A percentile compares a stretch with the other conserved stretches of the same genome.
These are phyloP conservation scores for Lactarius quietus DNA, from an alignment of 768 basidiomycete species.

Conservation along the genomic window DNA sequence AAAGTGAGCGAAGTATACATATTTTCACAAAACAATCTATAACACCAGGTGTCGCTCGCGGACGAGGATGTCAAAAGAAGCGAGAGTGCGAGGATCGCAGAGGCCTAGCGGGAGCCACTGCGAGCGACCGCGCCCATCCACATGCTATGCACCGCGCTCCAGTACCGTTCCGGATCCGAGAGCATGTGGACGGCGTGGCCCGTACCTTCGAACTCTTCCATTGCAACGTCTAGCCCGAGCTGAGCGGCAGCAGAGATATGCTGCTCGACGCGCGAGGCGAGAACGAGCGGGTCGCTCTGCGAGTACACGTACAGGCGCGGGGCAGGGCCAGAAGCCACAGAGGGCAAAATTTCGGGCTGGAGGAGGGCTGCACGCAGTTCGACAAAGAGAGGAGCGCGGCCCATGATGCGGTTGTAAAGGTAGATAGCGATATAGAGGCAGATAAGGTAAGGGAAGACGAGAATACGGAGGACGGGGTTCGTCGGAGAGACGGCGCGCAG, in stretches of 20 bases:
- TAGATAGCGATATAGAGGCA: slow-evolving; percentile 24
- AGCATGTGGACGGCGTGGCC: slow-evolving; percentile 26
- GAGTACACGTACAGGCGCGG: slow-evolving; percentile 27
- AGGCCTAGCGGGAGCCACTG: not conserved
- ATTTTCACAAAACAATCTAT: not conserved
- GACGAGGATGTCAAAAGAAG: not conserved
- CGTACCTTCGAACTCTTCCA: slow-evolving; percentile 23
- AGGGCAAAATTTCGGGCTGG: slow-evolving; percentile 21
- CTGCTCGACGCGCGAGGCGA: slow-evolving; percentile 17
- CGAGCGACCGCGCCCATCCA: slow-evolving; percentile 20
- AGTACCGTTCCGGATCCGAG: slow-evolving; percentile 25
- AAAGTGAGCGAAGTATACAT: not conserved
- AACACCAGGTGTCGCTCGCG: not conserved
- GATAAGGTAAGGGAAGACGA: slow-evolving; percentile 23
- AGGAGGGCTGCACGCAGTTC: slow-evolving; percentile 23
- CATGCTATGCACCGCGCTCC: slow-evolving; percentile 21
- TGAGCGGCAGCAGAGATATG: slow-evolving; percentile 20
- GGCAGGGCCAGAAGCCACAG: not conserved
- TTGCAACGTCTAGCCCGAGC: slow-evolving; percentile 23
- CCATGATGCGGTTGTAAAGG: slow-evolving; percentile 15
- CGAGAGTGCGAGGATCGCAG: not conserved
- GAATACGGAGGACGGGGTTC: slow-evolving; percentile 11
- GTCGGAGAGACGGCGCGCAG: slow-evolving; percentile 21
- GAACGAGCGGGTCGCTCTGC: slow-evolving; percentile 24
- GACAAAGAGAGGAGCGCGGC: slow-evolving; percentile 16